Base-by-base conservation (phyloP, 2,329 filamentous ascomycete species). In the Microsporum ferrugineum region DNA sequence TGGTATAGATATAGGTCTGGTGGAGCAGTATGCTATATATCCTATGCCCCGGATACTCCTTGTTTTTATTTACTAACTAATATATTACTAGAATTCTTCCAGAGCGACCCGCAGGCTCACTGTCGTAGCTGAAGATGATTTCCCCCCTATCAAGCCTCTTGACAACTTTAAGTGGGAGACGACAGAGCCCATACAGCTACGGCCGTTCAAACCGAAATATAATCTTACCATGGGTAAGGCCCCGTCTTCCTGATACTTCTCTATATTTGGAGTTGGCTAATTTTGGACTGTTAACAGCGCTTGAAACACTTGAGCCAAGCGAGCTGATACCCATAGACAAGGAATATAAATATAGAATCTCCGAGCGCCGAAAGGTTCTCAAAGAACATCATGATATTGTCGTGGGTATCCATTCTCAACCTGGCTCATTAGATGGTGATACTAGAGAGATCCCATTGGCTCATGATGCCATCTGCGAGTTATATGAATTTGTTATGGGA, bases 211-310 rank as follows among this genome's bases (percentile, higher is more conserved):
- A 69, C 78, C 81, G 3, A 84, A 80, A 65, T 86, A 83, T 67
- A 79, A 85, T 67, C 70, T 86, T 58, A 85, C 83, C 4, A 86
- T 86, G 84, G 80, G 83, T 84, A 71, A 63, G 71, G 43, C 57
- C 3, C n/a, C 39, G 7, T 10, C 33, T 33, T 31, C 31, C n/a
- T 57, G 6, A n/a, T 38, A 39, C 31, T 39, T 29, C 14, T 57
- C 23, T 29, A 36, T 51, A 43, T n/a, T 7, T 39, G 10, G 27
- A 43, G 12, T 27, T 39, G 12, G 10, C 23, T 57, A 41, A 39
- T 43, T 27, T 41, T 12, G 3, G 60, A 62, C 43, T 58, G 38
- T 53, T 58, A 51, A 58, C 65, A 84, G 82, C 77, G 2, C 74
- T 85, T 29, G 77, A 83, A 66, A 80, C 74, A 51, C 76, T 78